Conservation (phyloP, 192 early-diverging fungal species). For the Funneliformis geosporum region DNA sequence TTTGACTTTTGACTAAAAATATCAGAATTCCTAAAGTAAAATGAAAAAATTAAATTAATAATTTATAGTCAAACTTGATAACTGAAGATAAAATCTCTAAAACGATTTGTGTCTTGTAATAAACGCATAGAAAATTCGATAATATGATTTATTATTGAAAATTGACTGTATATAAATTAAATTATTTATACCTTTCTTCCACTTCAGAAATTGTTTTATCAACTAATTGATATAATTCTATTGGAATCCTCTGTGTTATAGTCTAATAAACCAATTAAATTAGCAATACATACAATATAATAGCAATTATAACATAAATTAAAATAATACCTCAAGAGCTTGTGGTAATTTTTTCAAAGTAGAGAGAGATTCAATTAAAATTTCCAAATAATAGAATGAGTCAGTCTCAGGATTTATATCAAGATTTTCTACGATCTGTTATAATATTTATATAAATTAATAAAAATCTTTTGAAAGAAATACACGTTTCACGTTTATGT, state of each 20-base stretch:
- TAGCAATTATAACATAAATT: not conserved
- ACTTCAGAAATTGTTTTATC: slow-evolving; percentile 74
- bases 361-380: slow-evolving; percentile 69
- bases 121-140: not conserved
- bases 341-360: slow-evolving; percentile 56
- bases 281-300: not conserved
- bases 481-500: not conserved
- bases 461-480: not conserved
- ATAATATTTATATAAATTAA: slow-evolving; percentile 10
- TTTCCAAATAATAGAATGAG: slow-evolving; percentile 76
- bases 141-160: not conserved
- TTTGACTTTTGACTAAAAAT: slow-evolving; percentile 44
- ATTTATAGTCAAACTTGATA: too few relatives aligned
- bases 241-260: slow-evolving; percentile 66
- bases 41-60: not conserved
- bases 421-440: slow-evolving; percentile 56
- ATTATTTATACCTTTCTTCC: slow-evolving; percentile 61
- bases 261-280: slow-evolving; percentile 52
- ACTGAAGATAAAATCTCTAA: too few relatives aligned
- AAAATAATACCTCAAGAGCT: slow-evolving; percentile 46
- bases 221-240: slow-evolving; percentile 71
- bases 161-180: not conserved
- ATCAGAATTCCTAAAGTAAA: slow-evolving; percentile 31
- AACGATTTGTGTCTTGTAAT: too few relatives aligned
- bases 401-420: slow-evolving; percentile 76